Evolutionary conservation across 805 yeast genomes (phyloP).

Genomic region (Kurtzmaniella fragi): DNA sequence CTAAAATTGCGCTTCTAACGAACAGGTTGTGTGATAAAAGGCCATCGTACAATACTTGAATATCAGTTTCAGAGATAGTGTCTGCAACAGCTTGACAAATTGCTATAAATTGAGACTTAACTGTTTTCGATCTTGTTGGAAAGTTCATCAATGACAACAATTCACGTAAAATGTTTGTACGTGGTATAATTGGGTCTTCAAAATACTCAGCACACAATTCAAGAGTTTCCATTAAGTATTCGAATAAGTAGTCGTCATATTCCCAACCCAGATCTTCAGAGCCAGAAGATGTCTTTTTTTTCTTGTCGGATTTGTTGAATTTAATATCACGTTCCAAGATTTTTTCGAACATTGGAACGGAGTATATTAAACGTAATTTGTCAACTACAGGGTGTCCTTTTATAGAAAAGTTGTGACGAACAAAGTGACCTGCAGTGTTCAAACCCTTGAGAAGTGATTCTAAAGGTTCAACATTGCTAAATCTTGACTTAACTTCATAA

Average conservation of each 20-base stretch:
- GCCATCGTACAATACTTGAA: constrained; percentile 51
- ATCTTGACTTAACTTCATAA: constrained; percentile 41
- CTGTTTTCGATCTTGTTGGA: constrained; percentile 73
- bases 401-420: constrained; percentile 69
- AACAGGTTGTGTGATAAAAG: constrained; percentile 58
- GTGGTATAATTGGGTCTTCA: constrained; percentile 61
- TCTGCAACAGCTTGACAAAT: constrained; percentile 73
- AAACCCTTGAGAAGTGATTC: constrained; percentile 36
- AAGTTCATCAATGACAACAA: constrained; percentile 63
- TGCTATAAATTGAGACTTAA: constrained; percentile 78
- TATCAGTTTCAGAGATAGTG: constrained; percentile 52
- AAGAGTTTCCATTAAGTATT: constrained; percentile 74
- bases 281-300: constrained; percentile 56
- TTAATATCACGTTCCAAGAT: constrained; percentile 59
- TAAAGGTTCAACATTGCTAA: constrained; percentile 49
- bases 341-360: constrained; percentile 67
- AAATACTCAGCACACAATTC: constrained; percentile 65
- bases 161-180: constrained; percentile 57
- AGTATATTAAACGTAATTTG: constrained; percentile 60
- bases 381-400: constrained; percentile 75
- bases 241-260: constrained; percentile 22
- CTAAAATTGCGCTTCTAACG: constrained; percentile 76
- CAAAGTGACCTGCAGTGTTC: constrained; percentile 1
- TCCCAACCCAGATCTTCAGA: constrained; percentile 84
- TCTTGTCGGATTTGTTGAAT: constrained; percentile 46